phyloP scores from a whole-genome alignment of 2,329 filamentous ascomycete species.

The Colletotrichum sp. region DNA sequence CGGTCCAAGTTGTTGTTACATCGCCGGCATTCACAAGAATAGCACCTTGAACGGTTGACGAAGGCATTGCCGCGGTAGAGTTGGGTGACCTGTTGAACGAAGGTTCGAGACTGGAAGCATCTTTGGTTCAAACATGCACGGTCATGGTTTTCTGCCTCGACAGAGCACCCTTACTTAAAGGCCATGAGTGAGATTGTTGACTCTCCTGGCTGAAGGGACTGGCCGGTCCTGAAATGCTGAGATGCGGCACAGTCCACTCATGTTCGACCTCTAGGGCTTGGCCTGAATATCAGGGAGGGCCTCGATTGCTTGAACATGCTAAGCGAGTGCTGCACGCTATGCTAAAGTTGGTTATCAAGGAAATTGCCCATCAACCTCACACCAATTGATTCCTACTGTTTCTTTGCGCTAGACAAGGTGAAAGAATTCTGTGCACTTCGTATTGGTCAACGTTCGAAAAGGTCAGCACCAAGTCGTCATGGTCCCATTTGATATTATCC shows the following conservation, averaged over 20 bases:
- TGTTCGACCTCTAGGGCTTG: neutral
- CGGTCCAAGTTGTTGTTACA: neutral
- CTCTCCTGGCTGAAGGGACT: neutral
- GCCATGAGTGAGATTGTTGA: neutral
- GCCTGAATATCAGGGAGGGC: neutral
- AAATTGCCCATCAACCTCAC: neutral
- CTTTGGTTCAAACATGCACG: neutral
- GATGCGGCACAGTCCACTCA: neutral
- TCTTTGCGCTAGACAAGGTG: neutral
- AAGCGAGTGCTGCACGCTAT: neutral
- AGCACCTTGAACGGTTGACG: neutral
- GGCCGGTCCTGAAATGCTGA: neutral
- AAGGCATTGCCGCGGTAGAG: neutral
- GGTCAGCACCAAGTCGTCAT: neutral
- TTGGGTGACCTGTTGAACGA: neutral
- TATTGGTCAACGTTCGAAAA: neutral
- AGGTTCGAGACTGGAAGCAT: neutral
- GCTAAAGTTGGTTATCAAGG: neutral
- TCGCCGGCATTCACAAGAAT: neutral
- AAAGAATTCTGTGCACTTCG: rapidly evolving
- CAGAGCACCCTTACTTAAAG: neutral
- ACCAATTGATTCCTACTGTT: neutral
- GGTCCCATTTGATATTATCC: neutral
- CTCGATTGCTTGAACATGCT: neutral
- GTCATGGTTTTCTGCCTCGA: neutral